A percentile compares a stretch with the other conserved stretches of the same genome.
Conservation (phyloP, 2,329 filamentous ascomycete genomes). For the Taxawa tesnikishii region DNA sequence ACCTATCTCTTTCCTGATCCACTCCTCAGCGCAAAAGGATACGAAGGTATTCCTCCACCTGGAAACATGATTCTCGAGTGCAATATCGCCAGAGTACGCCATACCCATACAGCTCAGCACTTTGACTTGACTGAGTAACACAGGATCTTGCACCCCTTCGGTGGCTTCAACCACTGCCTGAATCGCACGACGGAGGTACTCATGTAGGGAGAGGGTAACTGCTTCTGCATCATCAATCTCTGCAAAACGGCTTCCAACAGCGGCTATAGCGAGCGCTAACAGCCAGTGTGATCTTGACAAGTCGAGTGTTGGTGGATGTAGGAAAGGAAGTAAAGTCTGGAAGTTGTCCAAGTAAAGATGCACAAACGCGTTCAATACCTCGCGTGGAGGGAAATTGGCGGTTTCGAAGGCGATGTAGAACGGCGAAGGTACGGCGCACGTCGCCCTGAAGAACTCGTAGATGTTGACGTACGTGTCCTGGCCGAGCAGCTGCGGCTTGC, state of each 20-base stretch:
- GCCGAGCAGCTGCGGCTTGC: constrained; percentile 5
- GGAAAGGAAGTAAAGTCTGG: constrained; percentile 17
- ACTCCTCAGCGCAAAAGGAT: constrained; percentile 7
- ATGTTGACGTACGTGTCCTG: constrained; percentile 9
- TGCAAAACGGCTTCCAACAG: constrained; percentile 16
- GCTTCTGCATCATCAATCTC: constrained; percentile 7
- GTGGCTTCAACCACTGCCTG: not conserved
- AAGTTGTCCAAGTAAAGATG: constrained; percentile 17
- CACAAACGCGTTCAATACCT: constrained; percentile 13
- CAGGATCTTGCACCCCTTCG: constrained; percentile 1
- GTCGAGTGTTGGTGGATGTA: constrained; percentile 14
- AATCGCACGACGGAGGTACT: constrained; percentile 8
- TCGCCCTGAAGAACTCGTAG: constrained; percentile 8
- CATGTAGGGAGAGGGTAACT: constrained; percentile 7
- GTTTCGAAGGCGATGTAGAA: constrained; percentile 9
- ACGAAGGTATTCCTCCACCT: constrained; percentile 5
- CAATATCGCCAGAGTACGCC: constrained; percentile 10
- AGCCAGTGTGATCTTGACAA: constrained; percentile 9
- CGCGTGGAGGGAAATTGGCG: constrained; percentile 12
- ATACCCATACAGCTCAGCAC: constrained; percentile 8
- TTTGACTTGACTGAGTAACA: constrained; percentile 8
- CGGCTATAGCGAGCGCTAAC: constrained; percentile 15
- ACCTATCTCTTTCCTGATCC: constrained; percentile 5
- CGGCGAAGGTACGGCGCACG: constrained; percentile 5
- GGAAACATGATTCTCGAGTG: constrained; percentile 7